Evolutionary conservation across 108 stramenopile genomes (phyloP), one percentile per base, ranked within the genome.

Genomic region (Cyclotella baltica): DNA sequence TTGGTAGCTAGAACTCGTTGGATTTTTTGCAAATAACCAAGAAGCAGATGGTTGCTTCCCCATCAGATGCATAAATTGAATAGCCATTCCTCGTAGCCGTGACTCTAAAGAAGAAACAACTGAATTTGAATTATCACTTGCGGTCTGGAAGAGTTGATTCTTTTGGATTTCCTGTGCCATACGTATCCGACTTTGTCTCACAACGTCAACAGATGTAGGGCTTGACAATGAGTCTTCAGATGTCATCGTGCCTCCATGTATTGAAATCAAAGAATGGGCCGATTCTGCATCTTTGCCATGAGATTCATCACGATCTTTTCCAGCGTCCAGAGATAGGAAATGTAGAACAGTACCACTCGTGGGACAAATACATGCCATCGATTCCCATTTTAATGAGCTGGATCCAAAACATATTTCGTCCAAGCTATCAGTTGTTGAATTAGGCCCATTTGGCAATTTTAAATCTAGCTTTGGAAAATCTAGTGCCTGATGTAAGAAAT

Each of bases 321-420:
- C 13, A 15, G 35, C 34, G 27, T 20, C 38, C 9, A 75, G 31
- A 29, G 89, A 88, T 28, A 82, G 77, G 70, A 88, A 88, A 51
- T 90, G 90, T 30, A 90, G 46, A 27, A 90, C 48, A 18, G 90
- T 78, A 18, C 90, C 90, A 57, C 86, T 85, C 1, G 48, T 34
- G 0, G 76, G 76, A 73, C 88, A 88, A 29, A 61, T 48, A 53
- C 80, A 78, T 33, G 71, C 88, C 9, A 72, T 43, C 15, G 90
- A 90, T n/a, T 88, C 72, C 86, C 88, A 90, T 50, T 68, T 77
- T 13, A 69, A 22, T 13, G 87, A 76, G 31, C 67, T 27, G 34
- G 73, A 73, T 13, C 76, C 59, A 37, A 80, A 80, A 75, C 87
- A 59, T 36, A 85, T 63, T 67, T 77, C 53, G 53, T 88, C 85